These are phyloP conservation scores for Ilyonectria sp. DNA, from an alignment of 2,329 filamentous ascomycete species.

Conservation along the genomic window DNA sequence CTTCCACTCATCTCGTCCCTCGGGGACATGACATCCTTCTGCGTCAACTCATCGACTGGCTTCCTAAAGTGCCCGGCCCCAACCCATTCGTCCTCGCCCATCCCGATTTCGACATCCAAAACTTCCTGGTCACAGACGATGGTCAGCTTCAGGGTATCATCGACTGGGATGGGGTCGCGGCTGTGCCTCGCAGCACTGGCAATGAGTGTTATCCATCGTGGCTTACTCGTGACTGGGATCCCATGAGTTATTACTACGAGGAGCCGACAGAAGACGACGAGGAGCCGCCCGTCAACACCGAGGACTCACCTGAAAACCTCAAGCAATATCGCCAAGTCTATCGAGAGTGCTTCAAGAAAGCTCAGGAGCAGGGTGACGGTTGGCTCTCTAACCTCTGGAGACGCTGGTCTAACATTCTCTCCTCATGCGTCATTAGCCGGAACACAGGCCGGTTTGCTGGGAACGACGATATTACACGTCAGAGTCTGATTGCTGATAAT, in stretches of 20 bases:
- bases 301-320: conserved; percentile 30
- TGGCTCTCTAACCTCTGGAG: background rate
- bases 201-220: conserved; percentile 37
- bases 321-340: conserved; percentile 15
- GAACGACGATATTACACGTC: background rate
- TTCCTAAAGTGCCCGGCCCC: background rate
- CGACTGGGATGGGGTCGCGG: conserved; percentile 49
- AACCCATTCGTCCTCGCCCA: conserved; percentile 46
- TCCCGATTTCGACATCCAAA: conserved; percentile 50
- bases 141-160: conserved; percentile 48
- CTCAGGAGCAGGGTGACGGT: background rate
- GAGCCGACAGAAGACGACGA: background rate
- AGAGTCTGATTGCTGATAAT: background rate
- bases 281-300: background rate
- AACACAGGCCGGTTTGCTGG: background rate
- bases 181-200: conserved; percentile 44
- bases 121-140: conserved; percentile 49
- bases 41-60: conserved; percentile 7
- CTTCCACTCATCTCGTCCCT: background rate
- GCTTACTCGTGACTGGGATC: conserved; percentile 41
- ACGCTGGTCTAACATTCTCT: background rate
- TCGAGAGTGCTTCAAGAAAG: background rate
- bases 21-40: background rate
- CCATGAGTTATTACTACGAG: conserved; percentile 30
- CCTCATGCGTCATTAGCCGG: background rate